Evolutionary conservation across 1,284 basidiomycete species (phyloP).

Genomic region (Puccinia polysora): DNA sequence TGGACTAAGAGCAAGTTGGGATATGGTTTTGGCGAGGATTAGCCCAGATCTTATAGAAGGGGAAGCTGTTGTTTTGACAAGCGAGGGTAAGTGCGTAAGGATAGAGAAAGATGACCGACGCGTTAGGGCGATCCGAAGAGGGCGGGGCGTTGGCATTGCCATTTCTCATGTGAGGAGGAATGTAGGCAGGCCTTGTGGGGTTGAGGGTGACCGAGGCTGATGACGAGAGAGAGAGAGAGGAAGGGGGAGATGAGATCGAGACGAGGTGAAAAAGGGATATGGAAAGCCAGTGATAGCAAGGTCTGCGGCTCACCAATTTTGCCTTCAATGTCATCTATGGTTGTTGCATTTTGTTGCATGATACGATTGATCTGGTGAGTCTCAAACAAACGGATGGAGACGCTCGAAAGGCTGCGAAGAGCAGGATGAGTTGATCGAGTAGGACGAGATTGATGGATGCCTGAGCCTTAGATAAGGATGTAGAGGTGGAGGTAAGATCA

Average conservation of each 20-base stretch:
- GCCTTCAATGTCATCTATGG: conserved; percentile 39
- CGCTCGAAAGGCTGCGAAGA: background rate
- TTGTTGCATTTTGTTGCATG: conserved; percentile 33
- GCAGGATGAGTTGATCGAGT: background rate
- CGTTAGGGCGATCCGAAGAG: conserved; percentile 42
- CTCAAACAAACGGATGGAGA: conserved; percentile 17
- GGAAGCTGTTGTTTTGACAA: too few species aligned
- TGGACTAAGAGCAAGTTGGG: conserved; percentile 16
- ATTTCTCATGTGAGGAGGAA: conserved; percentile 49
- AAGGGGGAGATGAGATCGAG: background rate
- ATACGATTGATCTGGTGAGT: conserved; percentile 9
- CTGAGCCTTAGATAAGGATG: too few species aligned
- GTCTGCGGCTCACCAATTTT: conserved; percentile 41
- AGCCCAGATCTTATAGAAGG: conserved; percentile 22
- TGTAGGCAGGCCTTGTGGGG: conserved; percentile 52
- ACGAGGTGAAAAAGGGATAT: conserved; percentile 1
- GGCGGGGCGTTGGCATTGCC: conserved; percentile 24
- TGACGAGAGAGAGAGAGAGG: conserved; percentile 46
- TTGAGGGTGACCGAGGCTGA: conserved; percentile 67
- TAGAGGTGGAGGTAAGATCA: too few species aligned
- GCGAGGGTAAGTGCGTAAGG: too few species aligned
- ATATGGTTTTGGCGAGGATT: conserved; percentile 10
- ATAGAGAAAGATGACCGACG: conserved; percentile 44
- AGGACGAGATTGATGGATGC: too few species aligned
- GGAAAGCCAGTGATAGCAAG: too few species aligned